A percentile compares a stretch with the other conserved stretches of the same genome.
These are phyloP conservation scores for Tolypocladium sp. DNA, from an alignment of 2,329 filamentous ascomycete species.

Conservation along the genomic window DNA sequence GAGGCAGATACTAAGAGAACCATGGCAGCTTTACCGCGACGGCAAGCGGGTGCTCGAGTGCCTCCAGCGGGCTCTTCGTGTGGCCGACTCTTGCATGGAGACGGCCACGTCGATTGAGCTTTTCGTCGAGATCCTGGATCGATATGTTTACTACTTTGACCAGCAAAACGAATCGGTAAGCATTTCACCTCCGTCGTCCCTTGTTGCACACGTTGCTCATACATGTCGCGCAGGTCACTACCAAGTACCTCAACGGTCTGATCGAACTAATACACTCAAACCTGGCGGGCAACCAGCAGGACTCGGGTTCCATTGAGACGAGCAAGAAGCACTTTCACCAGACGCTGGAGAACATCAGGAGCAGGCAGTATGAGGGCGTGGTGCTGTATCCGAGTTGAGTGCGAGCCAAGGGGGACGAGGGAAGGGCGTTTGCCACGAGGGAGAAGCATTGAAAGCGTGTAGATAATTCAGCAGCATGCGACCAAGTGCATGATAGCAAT, in stretches of 20 bases:
- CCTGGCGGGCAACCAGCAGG: constrained; percentile 72
- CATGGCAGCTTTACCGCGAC: constrained; percentile 78
- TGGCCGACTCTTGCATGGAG: constrained; percentile 98
- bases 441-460: neutral
- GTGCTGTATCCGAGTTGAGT: constrained; percentile 52
- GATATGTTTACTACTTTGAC: constrained; percentile 99
- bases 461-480: neutral
- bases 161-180: constrained; percentile 90
- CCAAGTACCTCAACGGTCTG: constrained; percentile 93
- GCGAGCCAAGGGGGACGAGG: neutral
- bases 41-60: constrained; percentile 96
- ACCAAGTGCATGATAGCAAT: constrained; percentile 1
- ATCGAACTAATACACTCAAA: constrained; percentile 99
- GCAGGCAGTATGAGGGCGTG: constrained; percentile 87
- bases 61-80: constrained; percentile 85
- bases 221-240: constrained; percentile 56
- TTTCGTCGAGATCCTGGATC: constrained; percentile 95
- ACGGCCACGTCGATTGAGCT: constrained; percentile 93
- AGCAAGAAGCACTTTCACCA: constrained; percentile 91
- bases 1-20: neutral
- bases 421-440: neutral
- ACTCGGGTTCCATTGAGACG: constrained; percentile 74
- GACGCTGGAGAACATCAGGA: constrained; percentile 87
- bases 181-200: neutral
- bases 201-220: neutral